These are phyloP conservation scores for Cercospora citrullina DNA, from an alignment of 2,329 filamentous ascomycete genomes.

Conservation along the genomic window DNA sequence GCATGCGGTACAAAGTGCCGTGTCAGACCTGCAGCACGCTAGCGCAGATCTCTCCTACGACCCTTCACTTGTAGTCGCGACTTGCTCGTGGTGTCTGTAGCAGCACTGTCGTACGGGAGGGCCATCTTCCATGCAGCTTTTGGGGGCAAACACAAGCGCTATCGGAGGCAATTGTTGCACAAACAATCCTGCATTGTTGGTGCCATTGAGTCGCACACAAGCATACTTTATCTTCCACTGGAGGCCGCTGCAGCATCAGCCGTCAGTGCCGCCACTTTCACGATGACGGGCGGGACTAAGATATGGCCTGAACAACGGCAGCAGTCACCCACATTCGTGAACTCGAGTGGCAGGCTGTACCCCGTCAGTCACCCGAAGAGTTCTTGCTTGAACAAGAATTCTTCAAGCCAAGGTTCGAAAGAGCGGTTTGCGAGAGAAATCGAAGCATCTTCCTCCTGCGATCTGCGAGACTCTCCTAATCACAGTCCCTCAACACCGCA, in stretches of 20 bases:
- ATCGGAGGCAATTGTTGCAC: conserved; percentile 1
- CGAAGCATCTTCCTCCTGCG: not conserved
- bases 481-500: not conserved
- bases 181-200: conserved; percentile 13
- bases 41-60: not conserved
- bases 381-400: not conserved
- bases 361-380: not conserved
- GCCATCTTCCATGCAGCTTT: not conserved
- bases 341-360: conserved; percentile 13
- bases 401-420: not conserved
- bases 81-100: not conserved
- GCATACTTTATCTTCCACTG: not conserved
- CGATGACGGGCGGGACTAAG: not conserved
- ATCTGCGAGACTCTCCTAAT: not conserved
- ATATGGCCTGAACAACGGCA: not conserved
- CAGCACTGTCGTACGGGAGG: not conserved
- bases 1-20: not conserved
- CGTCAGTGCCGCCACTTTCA: not conserved
- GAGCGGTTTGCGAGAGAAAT: not conserved
- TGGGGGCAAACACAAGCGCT: conserved; percentile 2
- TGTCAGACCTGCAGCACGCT: not conserved
- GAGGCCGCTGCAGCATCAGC: not conserved
- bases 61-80: not conserved
- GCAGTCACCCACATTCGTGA: not conserved
- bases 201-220: conserved; percentile 12